Percentiles rank a stretch among this genome's conserved stretches.
Conservation (phyloP, 805 yeast species). For the Myxozyma geophila region DNA sequence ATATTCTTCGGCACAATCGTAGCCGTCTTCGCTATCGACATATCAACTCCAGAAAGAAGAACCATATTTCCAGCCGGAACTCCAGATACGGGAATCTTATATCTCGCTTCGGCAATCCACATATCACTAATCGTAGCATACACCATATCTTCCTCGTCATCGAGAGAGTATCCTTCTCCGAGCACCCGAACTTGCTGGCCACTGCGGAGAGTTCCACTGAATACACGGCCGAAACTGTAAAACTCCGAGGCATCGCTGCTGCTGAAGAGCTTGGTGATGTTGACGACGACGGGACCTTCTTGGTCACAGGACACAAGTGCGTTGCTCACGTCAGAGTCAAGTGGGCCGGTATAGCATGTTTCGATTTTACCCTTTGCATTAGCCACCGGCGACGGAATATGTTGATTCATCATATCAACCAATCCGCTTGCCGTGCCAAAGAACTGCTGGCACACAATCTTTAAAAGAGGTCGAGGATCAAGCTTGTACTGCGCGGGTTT, state of each 20-base stretch:
- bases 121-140: conserved; percentile 44
- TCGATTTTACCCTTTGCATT: conserved; percentile 38
- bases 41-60: conserved; percentile 65
- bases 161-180: conserved; percentile 55
- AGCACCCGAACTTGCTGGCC: conserved; percentile 58
- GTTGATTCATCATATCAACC: conserved; percentile 53
- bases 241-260: conserved; percentile 57
- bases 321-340: conserved; percentile 36
- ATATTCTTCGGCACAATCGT: conserved; percentile 51
- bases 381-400: conserved; percentile 49
- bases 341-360: conserved; percentile 44
- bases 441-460: conserved; percentile 56
- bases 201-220: conserved; percentile 60
- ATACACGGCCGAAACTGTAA: conserved; percentile 63
- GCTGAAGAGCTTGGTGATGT: conserved; percentile 62
- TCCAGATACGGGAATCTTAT: conserved; percentile 57
- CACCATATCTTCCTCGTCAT: conserved; percentile 59
- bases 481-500: conserved; percentile 43
- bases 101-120: conserved; percentile 70
- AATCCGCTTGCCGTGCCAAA: conserved; percentile 61
- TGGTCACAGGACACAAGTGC: conserved; percentile 46
- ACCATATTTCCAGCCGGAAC: conserved; percentile 72
- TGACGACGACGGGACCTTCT: conserved; percentile 55
- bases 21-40: conserved; percentile 62
- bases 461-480: conserved; percentile 65